Percentiles rank a stretch among this genome's conserved stretches.
Evolutionary conservation across 768 basidiomycete genomes (phyloP).

Genomic region (Nevesoporus exiguus): DNA sequence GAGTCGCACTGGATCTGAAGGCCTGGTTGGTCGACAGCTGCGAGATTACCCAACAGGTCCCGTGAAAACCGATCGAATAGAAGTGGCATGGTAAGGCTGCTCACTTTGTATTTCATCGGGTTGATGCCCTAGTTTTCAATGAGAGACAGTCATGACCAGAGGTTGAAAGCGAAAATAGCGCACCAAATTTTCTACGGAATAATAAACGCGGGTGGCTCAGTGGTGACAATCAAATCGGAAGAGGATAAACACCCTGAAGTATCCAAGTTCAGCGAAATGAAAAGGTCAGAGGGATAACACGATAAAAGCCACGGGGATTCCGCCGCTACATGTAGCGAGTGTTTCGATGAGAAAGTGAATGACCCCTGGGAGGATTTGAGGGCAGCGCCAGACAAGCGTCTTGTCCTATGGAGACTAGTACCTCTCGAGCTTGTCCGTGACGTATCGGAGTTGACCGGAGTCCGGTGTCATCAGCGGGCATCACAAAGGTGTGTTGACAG

Average conservation of each 20-base stretch:
- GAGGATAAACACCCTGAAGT: not conserved
- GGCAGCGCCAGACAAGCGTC: not conserved
- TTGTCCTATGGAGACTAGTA: not conserved
- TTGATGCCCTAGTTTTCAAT: constrained; percentile 59
- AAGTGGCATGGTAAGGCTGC: constrained; percentile 17
- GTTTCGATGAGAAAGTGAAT: not conserved
- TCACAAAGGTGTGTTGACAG: constrained; percentile 7
- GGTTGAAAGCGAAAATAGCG: not conserved
- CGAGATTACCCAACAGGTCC: constrained; percentile 24
- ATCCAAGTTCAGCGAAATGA: not conserved
- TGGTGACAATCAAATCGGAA: not conserved
- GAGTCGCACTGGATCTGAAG: constrained; percentile 81
- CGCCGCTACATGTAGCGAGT: not conserved
- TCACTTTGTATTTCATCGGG: constrained; percentile 65
- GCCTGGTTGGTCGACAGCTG: constrained; percentile 78
- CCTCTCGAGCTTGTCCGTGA: not conserved
- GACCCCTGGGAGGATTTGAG: not conserved
- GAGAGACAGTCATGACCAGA: constrained; percentile 58
- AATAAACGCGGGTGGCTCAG: not conserved
- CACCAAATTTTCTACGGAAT: not conserved
- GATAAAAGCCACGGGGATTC: not conserved
- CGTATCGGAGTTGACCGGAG: not conserved
- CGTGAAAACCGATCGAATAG: constrained; percentile 23
- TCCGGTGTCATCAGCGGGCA: constrained; percentile 6
- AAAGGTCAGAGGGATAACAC: not conserved